phyloP scores from a whole-genome alignment of 2,329 filamentous ascomycete species.

The Rasamsonia emersonii region DNA sequence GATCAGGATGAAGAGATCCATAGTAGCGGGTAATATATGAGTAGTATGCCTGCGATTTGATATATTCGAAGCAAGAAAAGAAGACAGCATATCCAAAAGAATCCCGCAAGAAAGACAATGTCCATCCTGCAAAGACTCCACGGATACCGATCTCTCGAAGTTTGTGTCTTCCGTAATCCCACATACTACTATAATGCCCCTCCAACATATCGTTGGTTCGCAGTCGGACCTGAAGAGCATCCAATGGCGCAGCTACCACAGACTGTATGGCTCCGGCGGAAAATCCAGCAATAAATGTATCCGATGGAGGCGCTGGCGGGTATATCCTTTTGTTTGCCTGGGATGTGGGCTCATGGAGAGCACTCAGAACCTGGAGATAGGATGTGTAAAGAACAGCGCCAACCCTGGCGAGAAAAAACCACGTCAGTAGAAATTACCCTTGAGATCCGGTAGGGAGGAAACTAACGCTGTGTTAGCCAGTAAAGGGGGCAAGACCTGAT shows the following conservation, averaged over 20 bases:
- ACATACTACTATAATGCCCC: slow-evolving; percentile 53
- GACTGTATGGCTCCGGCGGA: slow-evolving; percentile 52
- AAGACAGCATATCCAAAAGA: slow-evolving; percentile 53
- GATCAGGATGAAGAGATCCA: slow-evolving; percentile 28
- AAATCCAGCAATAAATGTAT: slow-evolving; percentile 52
- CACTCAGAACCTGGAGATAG: slow-evolving; percentile 53
- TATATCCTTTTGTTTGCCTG: slow-evolving; percentile 50
- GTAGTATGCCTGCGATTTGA: slow-evolving; percentile 57
- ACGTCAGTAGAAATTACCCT: background rate
- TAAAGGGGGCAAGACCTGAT: slow-evolving; percentile 55
- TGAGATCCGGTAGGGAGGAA: background rate
- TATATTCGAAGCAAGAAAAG: slow-evolving; percentile 55
- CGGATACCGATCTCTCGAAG: slow-evolving; percentile 50
- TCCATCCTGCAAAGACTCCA: slow-evolving; percentile 57
- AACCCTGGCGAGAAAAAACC: slow-evolving; percentile 35
- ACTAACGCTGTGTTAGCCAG: slow-evolving; percentile 52
- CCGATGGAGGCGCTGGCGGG: slow-evolving; percentile 45
- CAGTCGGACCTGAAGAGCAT: slow-evolving; percentile 55
- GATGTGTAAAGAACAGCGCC: slow-evolving; percentile 56
- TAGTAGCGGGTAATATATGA: slow-evolving; percentile 53
- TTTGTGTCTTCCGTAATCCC: slow-evolving; percentile 53
- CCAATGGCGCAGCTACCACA: slow-evolving; percentile 54
- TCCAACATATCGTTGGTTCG: slow-evolving; percentile 51
- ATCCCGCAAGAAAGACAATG: slow-evolving; percentile 52
- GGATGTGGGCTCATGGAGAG: slow-evolving; percentile 49